A percentile compares a stretch with the other conserved stretches of the same genome.
phyloP scores from a whole-genome alignment of 2,329 filamentous ascomycete species.

The Fusarium phyllophilum region DNA sequence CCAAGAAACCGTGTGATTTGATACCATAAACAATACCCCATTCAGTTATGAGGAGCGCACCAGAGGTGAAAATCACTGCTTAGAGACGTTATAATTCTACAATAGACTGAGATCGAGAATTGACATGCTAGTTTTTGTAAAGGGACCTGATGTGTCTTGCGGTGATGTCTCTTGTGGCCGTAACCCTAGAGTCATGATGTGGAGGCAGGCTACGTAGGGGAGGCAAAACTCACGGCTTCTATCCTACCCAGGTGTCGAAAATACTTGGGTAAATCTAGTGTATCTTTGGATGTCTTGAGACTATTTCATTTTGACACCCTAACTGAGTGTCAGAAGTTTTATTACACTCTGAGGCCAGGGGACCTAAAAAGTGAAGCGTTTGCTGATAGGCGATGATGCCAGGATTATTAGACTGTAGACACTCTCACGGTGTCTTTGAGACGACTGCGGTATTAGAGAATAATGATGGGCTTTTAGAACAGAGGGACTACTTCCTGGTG shows the following conservation, averaged over 20 bases:
- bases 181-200: background rate
- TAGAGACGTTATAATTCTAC: slow-evolving; percentile 23
- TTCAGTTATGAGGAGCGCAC: slow-evolving; percentile 12
- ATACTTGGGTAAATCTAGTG: background rate
- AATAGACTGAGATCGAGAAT: slow-evolving; percentile 14
- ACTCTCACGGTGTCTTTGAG: background rate
- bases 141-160: background rate
- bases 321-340: background rate
- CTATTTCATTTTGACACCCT: background rate
- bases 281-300: background rate
- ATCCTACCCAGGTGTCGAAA: background rate
- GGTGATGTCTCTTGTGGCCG: background rate
- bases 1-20: slow-evolving; percentile 20
- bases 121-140: background rate
- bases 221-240: background rate
- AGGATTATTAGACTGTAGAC: too few relatives aligned
- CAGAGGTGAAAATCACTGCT: background rate
- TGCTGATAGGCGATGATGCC: background rate
- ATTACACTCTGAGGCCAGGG: background rate
- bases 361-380: background rate
- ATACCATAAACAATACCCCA: slow-evolving; percentile 32
- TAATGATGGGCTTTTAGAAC: too few relatives aligned
- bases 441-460: too few relatives aligned
- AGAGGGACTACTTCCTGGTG: background rate
- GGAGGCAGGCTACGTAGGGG: background rate